These are phyloP conservation scores for Colletotrichum incanum DNA, from an alignment of 2,329 filamentous ascomycete genomes.

Conservation along the genomic window DNA sequence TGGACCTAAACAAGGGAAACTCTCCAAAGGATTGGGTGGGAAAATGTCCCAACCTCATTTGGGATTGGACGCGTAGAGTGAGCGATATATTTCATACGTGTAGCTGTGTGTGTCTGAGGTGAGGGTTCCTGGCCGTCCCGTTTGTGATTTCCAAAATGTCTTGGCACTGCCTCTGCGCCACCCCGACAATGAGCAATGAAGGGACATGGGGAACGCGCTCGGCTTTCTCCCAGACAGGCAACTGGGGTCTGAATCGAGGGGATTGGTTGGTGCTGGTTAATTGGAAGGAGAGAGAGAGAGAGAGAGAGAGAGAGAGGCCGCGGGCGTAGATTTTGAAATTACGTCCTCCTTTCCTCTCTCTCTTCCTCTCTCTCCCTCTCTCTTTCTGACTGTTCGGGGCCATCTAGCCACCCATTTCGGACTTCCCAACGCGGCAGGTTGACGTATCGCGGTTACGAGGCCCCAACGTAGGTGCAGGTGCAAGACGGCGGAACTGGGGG, in stretches of 20 bases:
- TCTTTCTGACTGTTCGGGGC: no score
- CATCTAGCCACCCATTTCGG: neutral
- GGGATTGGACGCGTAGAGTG: conserved; percentile 1
- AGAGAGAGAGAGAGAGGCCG: neutral
- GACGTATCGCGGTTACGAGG: conserved; percentile 27
- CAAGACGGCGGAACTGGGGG: neutral
- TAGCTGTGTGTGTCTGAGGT: neutral
- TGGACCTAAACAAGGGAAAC: neutral
- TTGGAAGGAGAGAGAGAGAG: neutral
- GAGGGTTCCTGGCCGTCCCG: conserved; percentile 8
- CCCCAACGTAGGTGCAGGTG: neutral
- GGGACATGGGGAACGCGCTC: conserved; percentile 17
- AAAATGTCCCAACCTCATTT: neutral
- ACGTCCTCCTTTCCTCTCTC: no score
- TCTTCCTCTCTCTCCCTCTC: no score
- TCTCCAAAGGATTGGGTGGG: neutral
- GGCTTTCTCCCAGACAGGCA: conserved; percentile 6
- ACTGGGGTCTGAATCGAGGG: conserved; percentile 12
- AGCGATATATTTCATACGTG: conserved; percentile 29
- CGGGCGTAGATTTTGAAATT: conserved; percentile 8
- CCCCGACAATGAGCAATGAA: neutral
- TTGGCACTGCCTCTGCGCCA: conserved; percentile 31
- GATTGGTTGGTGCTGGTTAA: neutral
- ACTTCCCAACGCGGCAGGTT: conserved; percentile 8
- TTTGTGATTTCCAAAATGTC: conserved; percentile 30